Percentiles rank a stretch among this genome's conserved stretches.
These are phyloP conservation scores for Calonectria pseudoreteaudii DNA, from an alignment of 2,329 filamentous ascomycete genomes.

Conservation along the genomic window DNA sequence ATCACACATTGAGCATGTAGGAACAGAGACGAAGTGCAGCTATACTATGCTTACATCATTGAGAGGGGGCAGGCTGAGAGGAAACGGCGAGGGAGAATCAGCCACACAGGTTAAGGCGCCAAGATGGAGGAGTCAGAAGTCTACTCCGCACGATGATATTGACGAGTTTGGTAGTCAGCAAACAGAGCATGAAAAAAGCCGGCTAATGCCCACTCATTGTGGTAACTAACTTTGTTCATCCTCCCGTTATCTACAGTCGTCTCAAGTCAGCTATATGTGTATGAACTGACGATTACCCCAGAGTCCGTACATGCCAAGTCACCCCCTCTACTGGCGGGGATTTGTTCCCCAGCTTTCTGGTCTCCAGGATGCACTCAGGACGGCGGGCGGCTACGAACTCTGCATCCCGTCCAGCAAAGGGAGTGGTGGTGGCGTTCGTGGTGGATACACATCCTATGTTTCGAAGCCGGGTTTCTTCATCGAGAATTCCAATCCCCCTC, in stretches of 20 bases:
- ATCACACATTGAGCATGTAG: neutral
- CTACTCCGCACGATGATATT: neutral
- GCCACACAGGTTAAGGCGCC: neutral
- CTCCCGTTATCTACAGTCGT: neutral
- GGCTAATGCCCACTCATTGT: too few species aligned
- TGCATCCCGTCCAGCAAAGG: neutral
- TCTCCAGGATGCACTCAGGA: neutral
- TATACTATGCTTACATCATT: neutral
- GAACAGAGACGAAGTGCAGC: neutral
- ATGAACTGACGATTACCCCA: neutral
- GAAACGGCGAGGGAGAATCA: neutral
- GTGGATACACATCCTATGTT: neutral
- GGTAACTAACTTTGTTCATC: neutral
- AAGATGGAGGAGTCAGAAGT: neutral
- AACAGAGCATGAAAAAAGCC: neutral
- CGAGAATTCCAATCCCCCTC: neutral
- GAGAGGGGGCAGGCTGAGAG: neutral
- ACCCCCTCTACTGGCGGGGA: neutral
- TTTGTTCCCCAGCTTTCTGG: slow-evolving; percentile 15
- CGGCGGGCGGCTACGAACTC: neutral
- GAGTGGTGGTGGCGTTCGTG: neutral
- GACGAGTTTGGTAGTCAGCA: neutral
- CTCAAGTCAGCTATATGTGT: neutral
- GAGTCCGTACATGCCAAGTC: neutral
- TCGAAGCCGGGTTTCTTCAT: neutral